A percentile compares a stretch with the other conserved stretches of the same genome.
These are phyloP conservation scores for Paecilomyces sp. DNA, from an alignment of 2,329 filamentous ascomycete genomes.

Conservation along the genomic window DNA sequence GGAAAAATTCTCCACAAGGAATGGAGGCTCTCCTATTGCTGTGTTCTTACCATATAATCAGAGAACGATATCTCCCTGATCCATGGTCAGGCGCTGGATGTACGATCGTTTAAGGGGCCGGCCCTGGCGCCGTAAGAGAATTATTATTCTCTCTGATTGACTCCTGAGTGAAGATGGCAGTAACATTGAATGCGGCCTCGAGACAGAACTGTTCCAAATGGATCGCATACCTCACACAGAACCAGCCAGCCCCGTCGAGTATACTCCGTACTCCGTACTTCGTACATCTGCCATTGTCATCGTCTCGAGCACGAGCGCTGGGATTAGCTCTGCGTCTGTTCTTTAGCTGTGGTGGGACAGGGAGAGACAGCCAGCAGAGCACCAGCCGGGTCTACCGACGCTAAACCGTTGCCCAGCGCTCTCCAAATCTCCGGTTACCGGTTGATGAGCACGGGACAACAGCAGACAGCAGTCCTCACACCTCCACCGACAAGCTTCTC, in stretches of 20 bases:
- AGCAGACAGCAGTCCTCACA: background rate
- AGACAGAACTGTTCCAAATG: too few species aligned
- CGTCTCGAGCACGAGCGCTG: background rate
- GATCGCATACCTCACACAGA: too few species aligned
- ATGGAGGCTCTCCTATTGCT: background rate
- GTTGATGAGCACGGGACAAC: background rate
- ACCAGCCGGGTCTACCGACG: background rate
- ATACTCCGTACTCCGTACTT: background rate
- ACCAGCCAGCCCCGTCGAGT: background rate
- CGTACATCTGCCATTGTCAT: background rate
- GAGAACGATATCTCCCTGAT: background rate
- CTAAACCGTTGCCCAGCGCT: slow-evolving; percentile 1
- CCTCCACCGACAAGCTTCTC: background rate
- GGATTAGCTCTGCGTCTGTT: background rate
- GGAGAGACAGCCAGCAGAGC: background rate
- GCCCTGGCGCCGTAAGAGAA: background rate
- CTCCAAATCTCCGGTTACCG: slow-evolving; percentile 2
- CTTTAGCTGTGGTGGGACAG: background rate
- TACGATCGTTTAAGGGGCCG: background rate
- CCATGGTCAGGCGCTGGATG: background rate
- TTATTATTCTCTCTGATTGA: background rate
- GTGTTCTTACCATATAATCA: background rate
- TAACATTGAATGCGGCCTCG: too few species aligned
- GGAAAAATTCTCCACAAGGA: background rate
- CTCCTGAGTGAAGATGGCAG: background rate